Evolutionary conservation across 768 basidiomycete genomes (phyloP).

Genomic region (Ephemerocybe angulata): DNA sequence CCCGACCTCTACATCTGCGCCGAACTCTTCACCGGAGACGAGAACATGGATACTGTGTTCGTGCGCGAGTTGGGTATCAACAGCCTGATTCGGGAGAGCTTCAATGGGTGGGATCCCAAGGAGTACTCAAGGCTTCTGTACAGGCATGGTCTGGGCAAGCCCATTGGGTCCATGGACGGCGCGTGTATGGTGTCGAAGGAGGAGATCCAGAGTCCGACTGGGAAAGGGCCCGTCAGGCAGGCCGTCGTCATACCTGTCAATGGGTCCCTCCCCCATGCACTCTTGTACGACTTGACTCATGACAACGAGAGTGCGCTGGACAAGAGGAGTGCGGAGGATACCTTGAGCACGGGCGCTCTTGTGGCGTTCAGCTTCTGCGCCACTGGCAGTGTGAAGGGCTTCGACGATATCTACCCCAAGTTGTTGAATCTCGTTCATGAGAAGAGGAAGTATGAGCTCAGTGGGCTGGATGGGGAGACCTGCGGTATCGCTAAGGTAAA

Average conservation of each 20-base stretch:
- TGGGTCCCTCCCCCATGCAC: slow-evolving; percentile 87
- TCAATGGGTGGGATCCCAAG: slow-evolving; percentile 86
- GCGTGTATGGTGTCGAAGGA: slow-evolving; percentile 77
- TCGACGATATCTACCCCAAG: slow-evolving; percentile 96
- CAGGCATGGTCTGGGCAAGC: slow-evolving; percentile 87
- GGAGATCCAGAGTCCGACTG: slow-evolving; percentile 77
- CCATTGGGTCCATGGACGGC: slow-evolving; percentile 93
- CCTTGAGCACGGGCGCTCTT: slow-evolving; percentile 91
- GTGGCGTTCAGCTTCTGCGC: slow-evolving; percentile 87
- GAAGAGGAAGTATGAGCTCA: slow-evolving; percentile 72
- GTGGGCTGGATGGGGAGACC: slow-evolving; percentile 44
- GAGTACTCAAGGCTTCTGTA: slow-evolving; percentile 88
- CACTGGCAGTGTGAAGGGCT: slow-evolving; percentile 92
- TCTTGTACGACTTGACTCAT: slow-evolving; percentile 94
- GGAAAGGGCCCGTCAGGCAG: slow-evolving; percentile 71
- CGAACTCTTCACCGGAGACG: slow-evolving; percentile 93
- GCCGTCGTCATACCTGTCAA: slow-evolving; percentile 76
- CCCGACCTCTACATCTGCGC: slow-evolving; percentile 96
- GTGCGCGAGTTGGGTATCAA: slow-evolving; percentile 92
- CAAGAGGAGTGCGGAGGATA: slow-evolving; percentile 92
- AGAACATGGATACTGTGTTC: slow-evolving; percentile 89
- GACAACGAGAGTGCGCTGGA: slow-evolving; percentile 92
- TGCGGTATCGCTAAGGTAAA: slow-evolving; percentile 59
- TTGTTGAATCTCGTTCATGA: slow-evolving; percentile 87
- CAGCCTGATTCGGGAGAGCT: slow-evolving; percentile 91